Conservation (phyloP, 2,329 filamentous ascomycete genomes). For the Clonostachys rosea region DNA sequence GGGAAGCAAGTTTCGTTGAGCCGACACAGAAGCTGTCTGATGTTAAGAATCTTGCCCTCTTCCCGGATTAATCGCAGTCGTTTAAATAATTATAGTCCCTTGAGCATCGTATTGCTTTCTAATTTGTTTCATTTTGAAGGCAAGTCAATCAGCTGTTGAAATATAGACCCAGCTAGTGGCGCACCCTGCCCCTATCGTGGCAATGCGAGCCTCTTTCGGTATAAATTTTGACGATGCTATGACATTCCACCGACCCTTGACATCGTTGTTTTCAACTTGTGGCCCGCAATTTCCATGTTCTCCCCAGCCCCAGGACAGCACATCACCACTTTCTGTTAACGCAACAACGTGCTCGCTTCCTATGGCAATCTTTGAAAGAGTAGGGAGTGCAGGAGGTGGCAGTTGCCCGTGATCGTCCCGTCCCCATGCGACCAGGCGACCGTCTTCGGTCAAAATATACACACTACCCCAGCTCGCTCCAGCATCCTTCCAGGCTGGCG, state of each 20-base stretch:
- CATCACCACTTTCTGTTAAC: constrained; percentile 57
- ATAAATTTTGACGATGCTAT: constrained; percentile 56
- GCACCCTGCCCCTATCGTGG: constrained; percentile 74
- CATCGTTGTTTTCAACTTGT: constrained; percentile 56
- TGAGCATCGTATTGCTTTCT: neutral
- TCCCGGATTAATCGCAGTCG: constrained; percentile 23
- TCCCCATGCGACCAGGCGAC: constrained; percentile 69
- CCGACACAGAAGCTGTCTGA: constrained; percentile 73
- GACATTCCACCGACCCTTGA: constrained; percentile 65
- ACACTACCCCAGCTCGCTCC: constrained; percentile 80
- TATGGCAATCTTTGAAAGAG: constrained; percentile 60
- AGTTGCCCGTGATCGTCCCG: constrained; percentile 82
- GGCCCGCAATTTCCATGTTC: constrained; percentile 96
- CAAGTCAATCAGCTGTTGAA: constrained; percentile 7
- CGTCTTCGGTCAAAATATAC: constrained; percentile 61
- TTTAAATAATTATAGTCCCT: constrained; percentile 4
- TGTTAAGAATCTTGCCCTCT: constrained; percentile 43
- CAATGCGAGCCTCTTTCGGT: constrained; percentile 44
- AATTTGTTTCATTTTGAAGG: neutral
- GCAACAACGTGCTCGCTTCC: constrained; percentile 90
- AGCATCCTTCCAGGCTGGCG: constrained; percentile 61
- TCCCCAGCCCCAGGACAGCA: constrained; percentile 92
- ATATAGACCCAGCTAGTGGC: constrained; percentile 79
- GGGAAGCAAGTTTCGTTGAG: constrained; percentile 40
- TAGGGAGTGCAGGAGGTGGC: constrained; percentile 56